Base-by-base conservation (phyloP, 345 rosid genomes). In the Laguncularia racemosa region DNA sequence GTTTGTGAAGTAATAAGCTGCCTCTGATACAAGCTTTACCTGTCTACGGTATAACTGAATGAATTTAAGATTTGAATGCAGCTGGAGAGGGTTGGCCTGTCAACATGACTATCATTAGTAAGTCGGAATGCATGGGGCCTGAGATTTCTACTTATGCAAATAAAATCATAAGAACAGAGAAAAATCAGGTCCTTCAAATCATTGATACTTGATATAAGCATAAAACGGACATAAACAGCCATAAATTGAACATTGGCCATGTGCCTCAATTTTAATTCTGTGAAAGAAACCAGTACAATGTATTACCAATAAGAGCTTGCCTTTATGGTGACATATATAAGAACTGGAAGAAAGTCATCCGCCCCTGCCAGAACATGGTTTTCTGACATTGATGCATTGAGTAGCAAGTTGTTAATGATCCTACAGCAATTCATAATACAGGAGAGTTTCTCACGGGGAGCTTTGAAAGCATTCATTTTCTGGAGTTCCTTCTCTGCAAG, bases 241-340 rank as follows among this genome's bases (percentile, higher is more conserved):
- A 33, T 6, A 5, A 33, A 33, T 33, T 9, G 9, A 33, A 33
- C 40, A 33, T 33, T 33, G 6, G 40, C 40, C 11, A 9, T 33
- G 7, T 7, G 0, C 40, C 40, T 33, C 28, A 33, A 33, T 33
- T 33, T 33, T 3, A 33, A 33, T 33, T 33, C 4, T 33, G 40
- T 9, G 40, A 65, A 57, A 38, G 46, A 44, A 52, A 67, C 53
- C 52, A 51, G 75, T 62, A 65, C 16, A 68, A 67, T 57, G 62
- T 73, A 73, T 79, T 79, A 81, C 83, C 85, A 73, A 84, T 71
- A 68, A 79, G 76, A 69, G 68, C 78, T 76, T 83, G 83, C 96
- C 92, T 78, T 81, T 76, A 83, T 71, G 49, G 73, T 72, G 64
- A 78, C 73, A 69, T 76, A 73, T 61, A 71, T 71, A 57, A 85